Evolutionary conservation across 305 asterid species (phyloP).

Genomic region (Plantago rigida): DNA sequence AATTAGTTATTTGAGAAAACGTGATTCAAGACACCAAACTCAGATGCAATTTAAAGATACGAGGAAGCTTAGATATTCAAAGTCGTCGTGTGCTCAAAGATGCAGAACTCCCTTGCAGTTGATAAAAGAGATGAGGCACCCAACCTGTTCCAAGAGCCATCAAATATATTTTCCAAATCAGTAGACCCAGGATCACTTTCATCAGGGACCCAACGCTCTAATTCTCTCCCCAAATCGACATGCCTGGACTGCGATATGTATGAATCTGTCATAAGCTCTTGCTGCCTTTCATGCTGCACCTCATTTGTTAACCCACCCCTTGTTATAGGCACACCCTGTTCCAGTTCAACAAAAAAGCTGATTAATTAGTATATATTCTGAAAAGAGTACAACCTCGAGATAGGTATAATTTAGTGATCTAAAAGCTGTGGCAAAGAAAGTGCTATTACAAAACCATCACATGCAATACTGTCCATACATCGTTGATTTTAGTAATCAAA

Average conservation of each 20-base stretch:
- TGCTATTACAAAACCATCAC: slow-evolving; percentile 6
- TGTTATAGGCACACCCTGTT: slow-evolving; percentile 68
- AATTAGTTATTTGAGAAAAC: background rate
- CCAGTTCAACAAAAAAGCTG: slow-evolving; percentile 27
- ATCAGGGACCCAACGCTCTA: slow-evolving; percentile 93
- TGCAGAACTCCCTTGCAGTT: too few species aligned
- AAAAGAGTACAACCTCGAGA: slow-evolving; percentile 6
- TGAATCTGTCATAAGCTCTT: slow-evolving; percentile 82
- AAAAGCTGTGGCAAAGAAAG: too few species aligned
- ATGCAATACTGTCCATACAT: slow-evolving; percentile 16
- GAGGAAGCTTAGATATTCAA: background rate
- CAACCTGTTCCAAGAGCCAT: slow-evolving; percentile 77
- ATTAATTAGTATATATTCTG: background rate
- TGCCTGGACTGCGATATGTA: slow-evolving; percentile 65
- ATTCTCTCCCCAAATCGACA: slow-evolving; percentile 61
- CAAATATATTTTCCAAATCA: slow-evolving; percentile 75
- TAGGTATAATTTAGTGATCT: slow-evolving; percentile 7
- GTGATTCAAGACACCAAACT: slow-evolving; percentile 4
- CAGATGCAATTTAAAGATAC: slow-evolving; percentile 2
- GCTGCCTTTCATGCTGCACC: slow-evolving; percentile 53
- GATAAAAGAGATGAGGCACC: slow-evolving; percentile 19
- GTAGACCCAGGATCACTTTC: slow-evolving; percentile 58
- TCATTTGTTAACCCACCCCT: slow-evolving; percentile 53
- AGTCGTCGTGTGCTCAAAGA: too few species aligned
- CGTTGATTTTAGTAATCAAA: slow-evolving; percentile 11